These are phyloP conservation scores for Colletotrichum tamarilloi DNA, from an alignment of 2,329 filamentous ascomycete species.

Conservation along the genomic window DNA sequence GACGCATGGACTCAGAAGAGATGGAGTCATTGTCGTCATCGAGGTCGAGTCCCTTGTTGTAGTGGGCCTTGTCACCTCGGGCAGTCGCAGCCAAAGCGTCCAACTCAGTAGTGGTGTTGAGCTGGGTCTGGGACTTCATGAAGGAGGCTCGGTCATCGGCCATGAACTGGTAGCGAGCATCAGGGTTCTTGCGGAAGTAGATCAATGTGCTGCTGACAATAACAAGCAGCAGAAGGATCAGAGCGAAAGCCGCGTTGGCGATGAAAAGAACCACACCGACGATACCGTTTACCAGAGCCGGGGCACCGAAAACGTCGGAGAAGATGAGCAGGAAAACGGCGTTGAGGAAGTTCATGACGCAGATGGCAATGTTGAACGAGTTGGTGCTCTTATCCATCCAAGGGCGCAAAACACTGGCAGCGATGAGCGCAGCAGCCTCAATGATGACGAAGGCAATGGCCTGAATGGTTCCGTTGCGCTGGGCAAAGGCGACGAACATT, in stretches of 20 bases:
- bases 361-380: conserved; percentile 94
- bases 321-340: conserved; percentile 91
- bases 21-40: conserved; percentile 57
- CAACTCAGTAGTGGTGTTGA: conserved; percentile 82
- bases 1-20: conserved; percentile 51
- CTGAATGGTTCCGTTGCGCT: conserved; percentile 77
- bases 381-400: conserved; percentile 99
- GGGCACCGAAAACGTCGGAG: conserved; percentile 86
- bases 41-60: conserved; percentile 51
- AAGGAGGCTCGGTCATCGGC: conserved; percentile 95
- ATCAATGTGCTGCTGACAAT: conserved; percentile 71
- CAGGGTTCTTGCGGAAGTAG: conserved; percentile 91
- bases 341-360: conserved; percentile 90
- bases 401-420: conserved; percentile 82
- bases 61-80: conserved; percentile 75
- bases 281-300: conserved; percentile 84
- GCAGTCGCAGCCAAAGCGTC: conserved; percentile 91
- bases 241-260: conserved; percentile 84
- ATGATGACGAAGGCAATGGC: conserved; percentile 86
- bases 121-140: conserved; percentile 93
- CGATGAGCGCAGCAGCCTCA: conserved; percentile 82
- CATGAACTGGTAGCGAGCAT: conserved; percentile 96
- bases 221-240: conserved; percentile 86
- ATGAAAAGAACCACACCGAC: conserved; percentile 92
- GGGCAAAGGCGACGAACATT: conserved; percentile 87